Evolutionary conservation across 2,329 filamentous ascomycete species (phyloP).

Genomic region (Saccharata proteae): DNA sequence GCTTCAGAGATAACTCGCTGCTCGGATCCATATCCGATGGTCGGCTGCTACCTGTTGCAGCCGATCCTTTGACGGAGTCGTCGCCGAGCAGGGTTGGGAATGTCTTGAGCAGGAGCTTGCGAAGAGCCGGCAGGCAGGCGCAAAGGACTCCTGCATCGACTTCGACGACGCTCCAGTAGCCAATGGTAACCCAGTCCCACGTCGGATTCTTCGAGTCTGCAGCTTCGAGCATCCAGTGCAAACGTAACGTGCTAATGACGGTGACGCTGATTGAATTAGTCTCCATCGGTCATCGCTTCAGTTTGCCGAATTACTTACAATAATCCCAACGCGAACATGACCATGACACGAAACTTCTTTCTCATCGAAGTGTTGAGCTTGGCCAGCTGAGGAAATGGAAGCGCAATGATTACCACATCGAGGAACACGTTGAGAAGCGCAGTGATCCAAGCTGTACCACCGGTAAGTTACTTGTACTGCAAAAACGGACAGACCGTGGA

Average conservation of each 20-base stretch:
- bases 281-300: no score
- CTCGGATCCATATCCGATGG: background rate
- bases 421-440: slow-evolving; percentile 20
- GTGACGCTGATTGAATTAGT: no score
- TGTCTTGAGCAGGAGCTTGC: slow-evolving; percentile 10
- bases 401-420: slow-evolving; percentile 16
- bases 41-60: no score
- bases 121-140: slow-evolving; percentile 13
- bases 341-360: slow-evolving; percentile 22
- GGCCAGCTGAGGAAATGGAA: slow-evolving; percentile 20
- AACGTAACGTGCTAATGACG: no score
- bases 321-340: slow-evolving; percentile 25
- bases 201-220: slow-evolving; percentile 8
- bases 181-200: slow-evolving; percentile 10
- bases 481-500: no score
- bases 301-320: slow-evolving; percentile 19
- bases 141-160: slow-evolving; percentile 13
- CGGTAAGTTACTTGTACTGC: no score
- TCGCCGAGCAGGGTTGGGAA: no score
- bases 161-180: slow-evolving; percentile 10
- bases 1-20: background rate
- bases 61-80: no score
- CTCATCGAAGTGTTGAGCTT: slow-evolving; percentile 17
- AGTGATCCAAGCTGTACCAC: no score
- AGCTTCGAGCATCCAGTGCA: slow-evolving; percentile 7